A percentile compares a stretch with the other conserved stretches of the same genome.
Conservation (phyloP, 169 alveolate species). For the Miamiensis avidus region DNA sequence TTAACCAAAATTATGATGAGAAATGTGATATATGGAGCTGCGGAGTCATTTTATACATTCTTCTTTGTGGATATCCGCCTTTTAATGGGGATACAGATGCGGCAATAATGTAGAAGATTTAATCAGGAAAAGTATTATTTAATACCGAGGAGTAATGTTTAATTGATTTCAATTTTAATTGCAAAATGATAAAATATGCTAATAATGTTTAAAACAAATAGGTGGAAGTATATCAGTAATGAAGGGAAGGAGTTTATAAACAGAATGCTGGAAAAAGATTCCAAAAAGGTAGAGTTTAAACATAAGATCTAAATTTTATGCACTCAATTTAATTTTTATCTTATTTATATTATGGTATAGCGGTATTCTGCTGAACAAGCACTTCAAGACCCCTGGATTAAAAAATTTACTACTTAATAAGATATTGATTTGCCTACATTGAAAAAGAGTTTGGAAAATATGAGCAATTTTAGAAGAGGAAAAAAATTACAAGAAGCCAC, state of each 20-base stretch:
- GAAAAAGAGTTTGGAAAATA: conserved; percentile 78
- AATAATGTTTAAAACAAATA: too few relatives aligned
- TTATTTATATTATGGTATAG: conserved; percentile 13
- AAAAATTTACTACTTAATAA: conserved; percentile 67
- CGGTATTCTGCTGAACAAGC: conserved; percentile 92
- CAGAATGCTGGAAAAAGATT: conserved; percentile 52
- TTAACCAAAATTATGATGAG: conserved; percentile 44
- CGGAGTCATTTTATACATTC: conserved; percentile 62
- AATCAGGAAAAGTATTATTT: conserved; percentile 50
- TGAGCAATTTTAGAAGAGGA: conserved; percentile 71
- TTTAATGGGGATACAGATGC: conserved; percentile 21
- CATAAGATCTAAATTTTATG: background rate
- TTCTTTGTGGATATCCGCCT: conserved; percentile 54
- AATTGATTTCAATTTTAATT: too few relatives aligned
- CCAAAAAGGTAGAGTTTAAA: conserved; percentile 55
- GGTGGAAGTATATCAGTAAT: conserved; percentile 42
- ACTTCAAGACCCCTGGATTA: conserved; percentile 90
- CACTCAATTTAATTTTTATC: background rate
- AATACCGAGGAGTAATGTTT: conserved; percentile 33
- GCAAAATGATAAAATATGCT: too few relatives aligned
- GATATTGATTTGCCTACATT: conserved; percentile 70
- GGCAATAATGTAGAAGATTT: conserved; percentile 12
- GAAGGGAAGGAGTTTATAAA: conserved; percentile 59
- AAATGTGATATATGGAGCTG: conserved; percentile 80
- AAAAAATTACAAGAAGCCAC: conserved; percentile 73